Percentiles rank a stretch among this genome's conserved stretches.
These are phyloP conservation scores for Entomophthora muscae DNA, from an alignment of 371 early-diverging fungal genomes.

Conservation along the genomic window DNA sequence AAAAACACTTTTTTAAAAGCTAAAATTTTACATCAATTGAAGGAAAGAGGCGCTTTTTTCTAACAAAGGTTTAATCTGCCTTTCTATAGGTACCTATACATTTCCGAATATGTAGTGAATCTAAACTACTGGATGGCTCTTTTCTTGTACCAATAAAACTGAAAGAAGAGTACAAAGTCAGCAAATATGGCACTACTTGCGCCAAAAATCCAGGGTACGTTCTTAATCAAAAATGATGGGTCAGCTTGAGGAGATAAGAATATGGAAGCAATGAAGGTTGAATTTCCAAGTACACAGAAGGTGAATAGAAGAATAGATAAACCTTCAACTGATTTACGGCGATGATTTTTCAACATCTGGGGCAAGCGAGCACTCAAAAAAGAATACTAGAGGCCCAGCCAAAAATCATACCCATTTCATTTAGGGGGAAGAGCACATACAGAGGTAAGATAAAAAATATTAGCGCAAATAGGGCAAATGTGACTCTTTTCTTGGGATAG, in stretches of 20 bases:
- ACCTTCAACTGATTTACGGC: conserved; percentile 48
- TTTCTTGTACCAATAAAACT: not conserved
- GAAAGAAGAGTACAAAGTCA: conserved; percentile 16
- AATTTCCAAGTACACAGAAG: conserved; percentile 60
- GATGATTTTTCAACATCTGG: conserved; percentile 57
- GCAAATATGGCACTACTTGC: conserved; percentile 26
- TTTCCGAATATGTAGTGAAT: too few species aligned
- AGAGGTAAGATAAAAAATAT: too few species aligned
- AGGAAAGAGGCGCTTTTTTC: too few species aligned
- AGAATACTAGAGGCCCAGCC: conserved; percentile 9
- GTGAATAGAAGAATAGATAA: conserved; percentile 59
- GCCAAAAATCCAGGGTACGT: conserved; percentile 28
- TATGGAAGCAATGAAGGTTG: conserved; percentile 14
- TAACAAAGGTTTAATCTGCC: too few species aligned
- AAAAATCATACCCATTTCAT: not conserved
- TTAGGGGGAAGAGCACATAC: not conserved
- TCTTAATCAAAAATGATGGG: conserved; percentile 25
- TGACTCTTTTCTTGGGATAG: not conserved
- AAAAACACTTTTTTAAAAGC: too few species aligned
- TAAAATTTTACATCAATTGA: too few species aligned
- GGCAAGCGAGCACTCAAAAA: conserved; percentile 41
- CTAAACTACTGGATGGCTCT: too few species aligned
- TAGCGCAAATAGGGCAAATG: too few species aligned
- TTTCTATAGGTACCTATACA: too few species aligned
- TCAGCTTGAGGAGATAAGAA: conserved; percentile 24